Evolutionary conservation across 257 asterid species (phyloP), one percentile per base, ranked within the genome.

Genomic region (Apocynum venetum): DNA sequence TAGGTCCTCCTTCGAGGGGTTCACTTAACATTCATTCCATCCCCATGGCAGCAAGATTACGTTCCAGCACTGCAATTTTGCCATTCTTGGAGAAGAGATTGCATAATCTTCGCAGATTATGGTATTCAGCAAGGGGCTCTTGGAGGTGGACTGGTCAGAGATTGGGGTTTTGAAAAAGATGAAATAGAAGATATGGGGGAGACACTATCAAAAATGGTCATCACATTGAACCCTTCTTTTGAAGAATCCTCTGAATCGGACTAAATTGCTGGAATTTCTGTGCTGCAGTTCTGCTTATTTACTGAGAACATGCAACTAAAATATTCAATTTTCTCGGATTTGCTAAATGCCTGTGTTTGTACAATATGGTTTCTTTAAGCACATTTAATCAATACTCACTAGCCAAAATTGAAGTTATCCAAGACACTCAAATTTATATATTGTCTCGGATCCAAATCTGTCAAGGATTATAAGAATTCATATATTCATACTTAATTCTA

Each of bases 11-110:
- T 12, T 76, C 89, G 6, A 86, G 90, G 85, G 99, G 98, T 49
- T 84, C 97, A 15, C 94, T 91, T 77, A 96, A 93, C 52, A 91
- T 95, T 52, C 90, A 91, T 72, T 95, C 99, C 41, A 69, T 95
- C 77, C 99, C 99, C 40, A 82, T 90, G 94, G 98, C 96, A 59
- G 91, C 97, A 76, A 93, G 98, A 80, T 83, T 95, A 57, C 93
- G 98, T 61, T 95, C 99, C 8, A 90, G 89, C 83, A 90, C 53
- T 77, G 95, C 96, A 14, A 74, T 95, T 69, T 80, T 95, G 83
- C 99, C 98, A 0, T 90, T 86, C 81, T 35, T 93, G 87, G 93
- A 91, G 80, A 87, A 83, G 3, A 84, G 89, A 72, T 73, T 95
- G 83, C 84, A 57, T 63, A 89, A 89, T 80, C 96, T 94, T 76